These are phyloP conservation scores for Uronychia binucleata DNA, from an alignment of 73 alveolate genomes.

Conservation along the genomic window DNA sequence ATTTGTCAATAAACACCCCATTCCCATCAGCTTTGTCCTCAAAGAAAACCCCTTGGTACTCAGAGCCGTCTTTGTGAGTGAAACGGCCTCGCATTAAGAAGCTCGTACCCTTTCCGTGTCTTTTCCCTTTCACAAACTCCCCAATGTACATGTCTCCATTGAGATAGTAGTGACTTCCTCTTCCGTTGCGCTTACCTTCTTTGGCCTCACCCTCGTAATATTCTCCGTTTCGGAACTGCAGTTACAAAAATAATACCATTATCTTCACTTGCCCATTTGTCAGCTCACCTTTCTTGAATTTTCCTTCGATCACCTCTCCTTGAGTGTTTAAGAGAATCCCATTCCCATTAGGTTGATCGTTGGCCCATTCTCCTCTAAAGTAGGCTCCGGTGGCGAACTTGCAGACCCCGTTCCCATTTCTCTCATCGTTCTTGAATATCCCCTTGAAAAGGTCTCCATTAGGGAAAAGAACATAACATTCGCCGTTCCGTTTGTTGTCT, in stretches of 20 bases:
- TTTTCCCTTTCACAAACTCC: constrained; percentile 56
- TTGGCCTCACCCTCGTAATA: constrained; percentile 73
- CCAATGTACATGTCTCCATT: constrained; percentile 80
- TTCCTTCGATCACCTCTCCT: constrained; percentile 42
- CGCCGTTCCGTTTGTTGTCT: no score
- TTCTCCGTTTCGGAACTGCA: constrained; percentile 66
- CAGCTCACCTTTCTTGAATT: constrained; percentile 27
- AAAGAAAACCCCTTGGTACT: constrained; percentile 29
- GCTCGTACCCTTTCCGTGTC: constrained; percentile 77
- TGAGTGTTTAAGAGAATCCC: constrained; percentile 6
- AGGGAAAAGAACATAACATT: neutral
- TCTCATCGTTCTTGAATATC: neutral
- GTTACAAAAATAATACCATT: no score
- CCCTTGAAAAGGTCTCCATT: neutral
- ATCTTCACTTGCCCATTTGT: constrained; percentile 23
- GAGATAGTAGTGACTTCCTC: constrained; percentile 49
- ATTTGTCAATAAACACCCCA: constrained; percentile 50
- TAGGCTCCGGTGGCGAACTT: constrained; percentile 6
- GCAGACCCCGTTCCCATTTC: neutral
- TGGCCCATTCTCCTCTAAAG: constrained; percentile 47
- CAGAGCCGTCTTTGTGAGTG: constrained; percentile 24
- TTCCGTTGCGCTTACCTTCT: constrained; percentile 65
- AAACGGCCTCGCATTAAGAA: no score
- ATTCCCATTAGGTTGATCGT: constrained; percentile 33
- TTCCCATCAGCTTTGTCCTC: constrained; percentile 73